These are phyloP conservation scores for Henningerozyma blattae DNA, from an alignment of 805 yeast species.

Conservation along the genomic window DNA sequence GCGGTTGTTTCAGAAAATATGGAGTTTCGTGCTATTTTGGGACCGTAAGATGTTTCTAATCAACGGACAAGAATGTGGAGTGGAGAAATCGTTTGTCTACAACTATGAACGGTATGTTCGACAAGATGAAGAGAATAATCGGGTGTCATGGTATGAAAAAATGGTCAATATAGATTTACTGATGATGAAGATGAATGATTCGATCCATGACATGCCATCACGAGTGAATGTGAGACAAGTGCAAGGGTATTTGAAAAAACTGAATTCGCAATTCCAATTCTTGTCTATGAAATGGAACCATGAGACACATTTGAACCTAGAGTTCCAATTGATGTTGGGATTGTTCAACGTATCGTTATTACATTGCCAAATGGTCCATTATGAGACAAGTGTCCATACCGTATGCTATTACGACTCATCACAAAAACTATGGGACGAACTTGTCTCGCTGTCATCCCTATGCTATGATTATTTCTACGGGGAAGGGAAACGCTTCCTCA, in stretches of 20 bases:
- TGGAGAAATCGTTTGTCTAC: slow-evolving; percentile 13
- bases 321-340: slow-evolving; percentile 13
- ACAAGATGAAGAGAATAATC: not conserved
- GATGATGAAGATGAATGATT: slow-evolving; percentile 9
- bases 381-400: slow-evolving; percentile 9
- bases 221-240: slow-evolving; percentile 9
- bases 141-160: slow-evolving; percentile 12
- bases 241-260: slow-evolving; percentile 6
- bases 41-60: slow-evolving; percentile 20
- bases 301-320: slow-evolving; percentile 8
- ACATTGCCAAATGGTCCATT: slow-evolving; percentile 15
- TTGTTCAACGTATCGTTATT: slow-evolving; percentile 11
- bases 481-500: slow-evolving; percentile 3
- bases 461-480: slow-evolving; percentile 13
- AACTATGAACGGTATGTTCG: not conserved
- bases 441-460: slow-evolving; percentile 9
- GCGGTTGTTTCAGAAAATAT: slow-evolving; percentile 11
- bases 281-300: not conserved
- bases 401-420: slow-evolving; percentile 7
- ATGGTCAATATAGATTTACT: slow-evolving; percentile 10
- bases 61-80: slow-evolving; percentile 20
- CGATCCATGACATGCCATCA: slow-evolving; percentile 12
- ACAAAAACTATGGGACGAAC: slow-evolving; percentile 14
- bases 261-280: not conserved
- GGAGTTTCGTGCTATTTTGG: slow-evolving; percentile 20